Conservation (phyloP, 2,329 filamentous ascomycete genomes). For the Diaporthe citrichinensis region DNA sequence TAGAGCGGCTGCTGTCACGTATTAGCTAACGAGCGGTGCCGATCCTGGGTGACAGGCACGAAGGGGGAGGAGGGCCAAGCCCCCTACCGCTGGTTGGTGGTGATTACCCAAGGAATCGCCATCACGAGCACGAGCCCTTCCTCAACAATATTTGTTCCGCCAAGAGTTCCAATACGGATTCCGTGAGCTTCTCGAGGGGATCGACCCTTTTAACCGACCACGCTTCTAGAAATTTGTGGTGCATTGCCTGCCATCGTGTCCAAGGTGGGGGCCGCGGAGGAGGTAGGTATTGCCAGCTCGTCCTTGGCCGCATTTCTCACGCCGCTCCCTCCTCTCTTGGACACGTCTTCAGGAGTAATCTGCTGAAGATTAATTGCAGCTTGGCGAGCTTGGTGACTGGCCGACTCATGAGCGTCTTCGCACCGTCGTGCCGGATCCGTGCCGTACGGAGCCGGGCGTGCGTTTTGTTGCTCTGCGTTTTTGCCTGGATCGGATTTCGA, state of each 20-base stretch:
- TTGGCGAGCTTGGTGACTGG: neutral
- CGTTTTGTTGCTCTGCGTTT: neutral
- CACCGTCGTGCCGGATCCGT: neutral
- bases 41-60: neutral
- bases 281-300: neutral
- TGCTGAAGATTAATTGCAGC: neutral
- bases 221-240: neutral
- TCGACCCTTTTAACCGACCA: neutral
- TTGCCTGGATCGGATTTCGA: neutral
- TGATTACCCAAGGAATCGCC: neutral
- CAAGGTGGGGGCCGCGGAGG: too few relatives aligned
- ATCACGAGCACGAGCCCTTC: neutral
- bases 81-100: neutral
- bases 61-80: neutral
- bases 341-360: neutral
- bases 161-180: neutral
- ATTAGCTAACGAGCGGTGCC: neutral
- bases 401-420: neutral
- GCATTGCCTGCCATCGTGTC: neutral
- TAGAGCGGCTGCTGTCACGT: neutral
- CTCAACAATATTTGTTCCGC: constrained; percentile 1
- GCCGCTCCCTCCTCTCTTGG: neutral
- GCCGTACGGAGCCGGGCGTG: neutral
- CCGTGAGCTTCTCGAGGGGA: neutral
- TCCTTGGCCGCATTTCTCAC: neutral